Evolutionary conservation across 1,284 basidiomycete genomes (phyloP), one percentile per base, ranked within the genome.

Genomic region (Thelephora terrestris): DNA sequence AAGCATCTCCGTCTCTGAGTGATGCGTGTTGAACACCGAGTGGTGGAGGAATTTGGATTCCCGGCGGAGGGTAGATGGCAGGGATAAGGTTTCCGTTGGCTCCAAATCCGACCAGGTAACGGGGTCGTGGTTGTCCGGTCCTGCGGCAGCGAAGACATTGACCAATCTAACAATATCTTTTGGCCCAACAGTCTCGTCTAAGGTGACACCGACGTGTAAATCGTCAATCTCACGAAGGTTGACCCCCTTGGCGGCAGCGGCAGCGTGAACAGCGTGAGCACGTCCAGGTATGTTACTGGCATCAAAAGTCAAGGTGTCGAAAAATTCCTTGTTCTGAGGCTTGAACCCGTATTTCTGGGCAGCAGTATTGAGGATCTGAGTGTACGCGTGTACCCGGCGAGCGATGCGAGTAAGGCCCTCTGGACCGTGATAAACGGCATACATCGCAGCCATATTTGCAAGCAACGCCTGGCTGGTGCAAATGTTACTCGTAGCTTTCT

Each of bases 391-490:
- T 20, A 96, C 88, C 68, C 91, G 92, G 62, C 79, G 74, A 27
- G 93, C 94, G 55, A 98, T 98, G 47, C 80, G 79, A 54, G 75
- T 74, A 25, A 99, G 75, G 49, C 94, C 94, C 39, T 76, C 75
- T 1, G 96, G 91, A 18, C 95, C 95, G 62, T 99, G 96, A 66
- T 96, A 98, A 42, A 99, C 84, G 6, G 95, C 90, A 62, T 94
- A 96, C 92, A 96, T 95, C 37, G 92, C 90, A 14, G 93, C 89
- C 85, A 95, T 94, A 67, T 97, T 97, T 45, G 93, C 93, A 32
- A 97, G 83, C 17, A 97, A 78, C 0, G 91, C 93, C 67, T 97
- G 92, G 57, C 82, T 85, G 9, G 92, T 94, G 63, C 91, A 95
- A 53, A 95, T 93, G 61, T 95, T 94, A 59, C 88, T 92, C 4